Percentiles rank a stretch among this genome's conserved stretches.
phyloP scores from a whole-genome alignment of 176 grass and related monocot genomes.

The Carex cristatella region DNA sequence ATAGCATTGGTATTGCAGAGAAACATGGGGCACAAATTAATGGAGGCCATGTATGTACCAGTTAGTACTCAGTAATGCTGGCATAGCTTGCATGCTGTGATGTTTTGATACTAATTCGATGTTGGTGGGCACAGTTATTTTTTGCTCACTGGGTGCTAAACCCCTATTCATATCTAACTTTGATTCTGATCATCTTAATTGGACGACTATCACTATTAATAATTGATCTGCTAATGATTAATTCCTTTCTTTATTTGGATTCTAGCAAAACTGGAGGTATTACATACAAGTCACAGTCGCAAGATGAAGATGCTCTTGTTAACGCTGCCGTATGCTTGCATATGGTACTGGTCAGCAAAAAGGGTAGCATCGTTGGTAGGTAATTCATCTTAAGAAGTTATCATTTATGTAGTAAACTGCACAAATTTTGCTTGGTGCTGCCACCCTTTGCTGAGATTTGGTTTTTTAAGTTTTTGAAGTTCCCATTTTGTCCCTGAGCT shows the following conservation, averaged over 20 bases:
- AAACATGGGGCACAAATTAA: background rate
- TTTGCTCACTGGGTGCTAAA: background rate
- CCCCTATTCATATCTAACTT: background rate
- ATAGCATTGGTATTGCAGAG: constrained; percentile 2
- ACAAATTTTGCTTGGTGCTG: background rate
- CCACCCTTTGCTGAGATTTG: background rate
- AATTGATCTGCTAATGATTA: background rate
- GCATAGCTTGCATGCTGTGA: background rate
- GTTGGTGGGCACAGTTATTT: background rate
- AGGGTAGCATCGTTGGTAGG: constrained; percentile 65
- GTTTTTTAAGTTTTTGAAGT: background rate
- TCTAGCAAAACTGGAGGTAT: constrained; percentile 62
- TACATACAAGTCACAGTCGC: constrained; percentile 91
- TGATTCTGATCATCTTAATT: background rate
- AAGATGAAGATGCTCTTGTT: constrained; percentile 99
- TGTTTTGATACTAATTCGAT: constrained; percentile 2
- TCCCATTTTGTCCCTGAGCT: background rate
- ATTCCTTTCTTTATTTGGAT: constrained; percentile 14
- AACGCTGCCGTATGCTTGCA: constrained; percentile 78
- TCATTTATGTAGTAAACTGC: background rate
- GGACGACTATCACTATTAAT: background rate
- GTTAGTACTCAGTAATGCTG: background rate
- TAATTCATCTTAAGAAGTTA: constrained; percentile 9
- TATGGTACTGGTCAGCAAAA: constrained; percentile 79
- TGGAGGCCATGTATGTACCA: background rate